Evolutionary conservation across 108 stramenopile species (phyloP), one percentile per base, ranked within the genome.

Genomic region (Fragilaria radians): DNA sequence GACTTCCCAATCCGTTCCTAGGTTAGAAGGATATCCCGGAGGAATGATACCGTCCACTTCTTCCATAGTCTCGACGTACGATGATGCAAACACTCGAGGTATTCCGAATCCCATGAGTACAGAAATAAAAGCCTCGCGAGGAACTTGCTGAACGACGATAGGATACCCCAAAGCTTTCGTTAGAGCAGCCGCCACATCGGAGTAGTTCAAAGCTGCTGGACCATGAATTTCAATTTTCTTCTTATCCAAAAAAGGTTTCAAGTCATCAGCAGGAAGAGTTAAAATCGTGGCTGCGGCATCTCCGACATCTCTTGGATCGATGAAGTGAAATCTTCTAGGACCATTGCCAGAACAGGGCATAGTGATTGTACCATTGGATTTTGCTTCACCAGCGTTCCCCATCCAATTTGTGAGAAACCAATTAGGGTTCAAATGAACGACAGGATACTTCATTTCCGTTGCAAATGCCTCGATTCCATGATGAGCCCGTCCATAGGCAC

Each of bases 371-470:
- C 50, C 50, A n/a, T 21, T 52, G 5, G 50, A 5, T n/a, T 24
- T 21, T 7, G 50, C 50, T n/a, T 52, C 50, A 24, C 14, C 50
- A n/a, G 50, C 50, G 24, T 21, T 24, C 19, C 50, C 50, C 50
- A 52, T 17, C 50, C 50, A 52, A n/a, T 52, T 52, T 7, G 50
- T 52, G 7, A 52, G 19, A n/a, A 52, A 52, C 50, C 50, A 52
- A 52, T 52, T 52, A n/a, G 50, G 50, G 19, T 52, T 52, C 7
- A 52, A n/a, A 52, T 52, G 50, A 24, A 52, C n/a, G 50, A 52
- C 50, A 7, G 50, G 50, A 52, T 52, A 52, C 19, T n/a, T n/a
- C 19, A 7, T 14, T 11, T 11, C 36, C 36, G 7, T 42, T 7
- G 11, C 14, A 42, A 42, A 42, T 42, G 36, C 36, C 36, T 42